phyloP scores from a whole-genome alignment of 306 rosid species.

The Castanea mollissima region DNA sequence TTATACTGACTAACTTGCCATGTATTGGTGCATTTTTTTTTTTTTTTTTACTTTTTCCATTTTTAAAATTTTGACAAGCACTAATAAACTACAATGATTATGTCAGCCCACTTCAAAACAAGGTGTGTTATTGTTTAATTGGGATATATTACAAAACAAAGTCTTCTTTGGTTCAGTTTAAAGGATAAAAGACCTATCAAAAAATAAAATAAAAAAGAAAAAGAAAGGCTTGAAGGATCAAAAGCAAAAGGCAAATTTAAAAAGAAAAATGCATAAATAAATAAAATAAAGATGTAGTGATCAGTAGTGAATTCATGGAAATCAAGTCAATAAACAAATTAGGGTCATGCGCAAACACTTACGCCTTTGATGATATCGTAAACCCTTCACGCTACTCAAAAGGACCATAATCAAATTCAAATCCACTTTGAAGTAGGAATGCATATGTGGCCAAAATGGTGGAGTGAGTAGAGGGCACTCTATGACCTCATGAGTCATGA shows the following conservation, averaged over 20 bases:
- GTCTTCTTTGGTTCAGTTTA: background rate
- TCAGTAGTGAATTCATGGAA: slow-evolving; percentile 40
- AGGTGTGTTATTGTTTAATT: background rate
- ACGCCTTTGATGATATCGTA: background rate
- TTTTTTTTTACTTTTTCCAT: too few species aligned
- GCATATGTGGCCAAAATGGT: slow-evolving; percentile 1
- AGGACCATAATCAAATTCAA: slow-evolving; percentile 6
- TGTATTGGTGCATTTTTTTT: too few species aligned
- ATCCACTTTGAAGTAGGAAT: slow-evolving; percentile 16
- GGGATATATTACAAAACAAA: background rate
- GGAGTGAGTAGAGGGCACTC: background rate
- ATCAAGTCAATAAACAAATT: slow-evolving; percentile 28
- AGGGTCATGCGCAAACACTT: too few species aligned
- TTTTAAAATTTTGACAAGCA: too few species aligned
- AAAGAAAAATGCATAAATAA: background rate
- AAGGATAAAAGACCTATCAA: background rate
- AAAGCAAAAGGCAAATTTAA: background rate
- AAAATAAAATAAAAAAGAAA: background rate
- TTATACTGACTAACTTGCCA: too few species aligned
- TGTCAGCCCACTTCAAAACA: too few species aligned
- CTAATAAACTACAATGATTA: too few species aligned
- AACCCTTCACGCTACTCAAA: slow-evolving; percentile 10
- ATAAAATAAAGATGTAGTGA: background rate
- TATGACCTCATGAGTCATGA: background rate
- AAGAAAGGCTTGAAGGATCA: background rate